Base-by-base conservation (phyloP, 2,329 filamentous ascomycete species). In the Didymella glomerata region DNA sequence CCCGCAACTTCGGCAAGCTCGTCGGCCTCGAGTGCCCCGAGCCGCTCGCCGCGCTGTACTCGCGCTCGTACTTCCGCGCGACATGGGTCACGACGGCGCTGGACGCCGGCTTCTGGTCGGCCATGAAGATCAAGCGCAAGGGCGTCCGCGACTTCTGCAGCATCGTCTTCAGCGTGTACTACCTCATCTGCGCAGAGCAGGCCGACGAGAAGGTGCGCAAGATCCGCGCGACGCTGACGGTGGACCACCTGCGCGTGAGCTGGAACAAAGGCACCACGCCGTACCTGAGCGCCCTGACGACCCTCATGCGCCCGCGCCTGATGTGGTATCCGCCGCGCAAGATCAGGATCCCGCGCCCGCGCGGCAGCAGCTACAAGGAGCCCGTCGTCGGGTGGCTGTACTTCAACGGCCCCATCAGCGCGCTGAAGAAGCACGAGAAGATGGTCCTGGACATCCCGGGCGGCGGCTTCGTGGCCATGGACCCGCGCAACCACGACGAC, bases 61-160 rank as follows among this genome's bases (percentile, higher is more conserved):
- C 91, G 54, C 85, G 92, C 50, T 88, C 91, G 27, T 99, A 96
- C 80, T 99, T 97, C 77, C 89, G 95, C 48, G 95, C 95, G 54
- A 99, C 95, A 74, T 99, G 95, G 95, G 87, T 98, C 16, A 88
- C 95, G 52, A 99, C 95, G 0, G 95, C 93, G 0, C 80, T 99
- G 61, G 95, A 99, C 70, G 95, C 95, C 6, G 95, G 95, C 1
- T 99, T 97, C 77, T 99, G 95, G 95, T 97, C 93, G 0, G 95
- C 95, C 32, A 99, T 99, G 95, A 90, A 88, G 70, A 93, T 99
- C 64, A 86, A 86, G 56, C 83, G 83, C 47, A 93, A 90, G 69
- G 93, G 91, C 87, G 68, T 97, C 41, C 85, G 93, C 38, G 93
- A 98, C 74, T 74, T 97, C 14, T 86, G 90, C 10, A 93, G 92